Base-by-base conservation (phyloP, 2,329 filamentous ascomycete species). In the Cladobotryum protrusum region DNA sequence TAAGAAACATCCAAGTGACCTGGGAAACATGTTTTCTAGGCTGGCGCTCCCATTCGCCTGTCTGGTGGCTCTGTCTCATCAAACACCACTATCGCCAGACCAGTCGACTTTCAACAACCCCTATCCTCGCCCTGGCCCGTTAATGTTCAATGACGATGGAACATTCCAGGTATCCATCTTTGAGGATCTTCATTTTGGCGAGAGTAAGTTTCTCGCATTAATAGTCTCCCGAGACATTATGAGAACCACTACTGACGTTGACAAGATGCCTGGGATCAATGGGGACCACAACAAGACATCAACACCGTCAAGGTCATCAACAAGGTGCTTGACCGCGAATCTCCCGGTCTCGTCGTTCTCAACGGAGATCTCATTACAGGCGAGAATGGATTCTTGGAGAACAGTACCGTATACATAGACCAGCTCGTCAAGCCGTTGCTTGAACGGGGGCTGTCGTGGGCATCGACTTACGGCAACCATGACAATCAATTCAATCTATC, bases 321-420 rank as follows among this genome's bases (percentile, higher is more conserved):
- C 45, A 66, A 69, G 1, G 68, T 88, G 5, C 72, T 89, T 1
- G 71, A 80, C 34, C 64, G 62, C 1, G 84, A 87, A 51, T 57
- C 61, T 0, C 76, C 80, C 0, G 71, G 81, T 36, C 71, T 89
- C 0, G 83, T 85, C 0, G 78, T 89, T 0, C 64, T 89, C 24
- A 89, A 87, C 48, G 85, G 86, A 13, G 86, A 89, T 57, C 70
- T 89, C 3, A 82, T 87, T 48, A 85, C 84, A 0, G 84, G 85
- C 36, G 84, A 88, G 52, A 81, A 82, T 50, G 76, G 75, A 0
- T 78, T 70, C 52, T 50, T 71, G 4, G 66, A 75, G 4, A 85
- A 85, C 57, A 63, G 61, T 48, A 82, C 78, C 0, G 57, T 65
- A 6, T 83, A 85, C 48, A 50, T 87, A 3, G 79, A 86, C 56